Evolutionary conservation across 345 rosid species (phyloP).

Genomic region (Eucalyptus tenuipes): DNA sequence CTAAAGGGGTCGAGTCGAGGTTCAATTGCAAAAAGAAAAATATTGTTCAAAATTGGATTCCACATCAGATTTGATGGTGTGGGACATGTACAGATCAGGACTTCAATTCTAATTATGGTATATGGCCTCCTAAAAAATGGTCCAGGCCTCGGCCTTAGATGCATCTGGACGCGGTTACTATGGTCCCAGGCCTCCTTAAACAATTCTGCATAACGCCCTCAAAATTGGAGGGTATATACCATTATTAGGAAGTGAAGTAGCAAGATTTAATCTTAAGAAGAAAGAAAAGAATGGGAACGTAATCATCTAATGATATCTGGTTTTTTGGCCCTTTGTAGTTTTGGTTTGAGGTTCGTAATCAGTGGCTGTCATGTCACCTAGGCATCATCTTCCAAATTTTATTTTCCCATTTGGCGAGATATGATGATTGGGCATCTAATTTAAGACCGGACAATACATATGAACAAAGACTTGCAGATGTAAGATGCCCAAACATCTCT

Average conservation of each 20-base stretch:
- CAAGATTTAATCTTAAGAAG: not conserved
- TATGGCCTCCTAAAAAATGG: not conserved
- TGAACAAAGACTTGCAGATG: too few relatives aligned
- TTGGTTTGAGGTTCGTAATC: not conserved
- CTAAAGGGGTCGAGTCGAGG: not conserved
- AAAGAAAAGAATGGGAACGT: not conserved
- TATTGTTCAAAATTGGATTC: not conserved
- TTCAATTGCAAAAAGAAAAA: not conserved
- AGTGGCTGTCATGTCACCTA: not conserved
- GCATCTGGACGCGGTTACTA: not conserved
- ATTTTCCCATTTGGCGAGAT: not conserved
- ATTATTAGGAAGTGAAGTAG: not conserved
- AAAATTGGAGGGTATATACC: not conserved
- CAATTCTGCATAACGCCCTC: not conserved
- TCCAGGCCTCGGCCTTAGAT: not conserved
- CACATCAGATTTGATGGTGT: not conserved
- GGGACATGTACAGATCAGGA: not conserved
- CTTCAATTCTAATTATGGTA: not conserved
- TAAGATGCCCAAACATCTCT: not conserved
- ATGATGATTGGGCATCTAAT: not conserved
- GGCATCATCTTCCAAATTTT: not conserved
- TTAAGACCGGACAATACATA: not conserved
- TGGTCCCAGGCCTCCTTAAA: not conserved
- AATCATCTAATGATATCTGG: not conserved
- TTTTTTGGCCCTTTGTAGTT: not conserved